Conservation (phyloP, 352 stramenopile species). For the Aphanomyces euteiches region DNA sequence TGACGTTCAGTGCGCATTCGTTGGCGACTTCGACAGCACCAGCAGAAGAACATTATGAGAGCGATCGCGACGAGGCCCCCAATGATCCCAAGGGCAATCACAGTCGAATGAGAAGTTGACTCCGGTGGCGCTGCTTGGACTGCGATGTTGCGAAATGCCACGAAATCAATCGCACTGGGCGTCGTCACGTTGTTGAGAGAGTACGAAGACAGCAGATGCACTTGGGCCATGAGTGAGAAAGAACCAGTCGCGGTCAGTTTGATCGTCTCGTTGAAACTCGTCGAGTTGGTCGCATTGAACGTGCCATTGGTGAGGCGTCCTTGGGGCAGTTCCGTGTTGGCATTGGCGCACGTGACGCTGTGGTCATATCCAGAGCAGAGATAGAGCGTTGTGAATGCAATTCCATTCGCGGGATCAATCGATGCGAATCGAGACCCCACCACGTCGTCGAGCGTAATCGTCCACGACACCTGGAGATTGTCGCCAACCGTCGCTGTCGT, state of each 20-base stretch:
- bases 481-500: not conserved
- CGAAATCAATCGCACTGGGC: conserved; percentile 6
- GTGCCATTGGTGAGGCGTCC: not conserved
- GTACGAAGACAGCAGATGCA: conserved; percentile 11
- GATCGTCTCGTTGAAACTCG: not conserved
- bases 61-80: not conserved
- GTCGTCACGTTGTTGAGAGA: not conserved
- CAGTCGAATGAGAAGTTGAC: not conserved
- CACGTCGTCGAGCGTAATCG: not conserved
- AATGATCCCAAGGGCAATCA: conserved; percentile 15
- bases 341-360: not conserved
- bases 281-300: not conserved
- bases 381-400: conserved; percentile 18
- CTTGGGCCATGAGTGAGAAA: not conserved
- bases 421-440: not conserved
- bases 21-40: not conserved
- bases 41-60: not conserved
- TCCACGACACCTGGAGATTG: conserved; percentile 5
- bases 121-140: not conserved
- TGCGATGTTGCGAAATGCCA: conserved; percentile 2
- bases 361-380: conserved; percentile 11
- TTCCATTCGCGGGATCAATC: conserved; percentile 3
- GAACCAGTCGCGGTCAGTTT: not conserved
- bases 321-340: not conserved
- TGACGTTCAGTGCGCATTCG: not conserved